Evolutionary conservation across 2,329 filamentous ascomycete species (phyloP).

Genomic region (Neoarthrinium moseri): DNA sequence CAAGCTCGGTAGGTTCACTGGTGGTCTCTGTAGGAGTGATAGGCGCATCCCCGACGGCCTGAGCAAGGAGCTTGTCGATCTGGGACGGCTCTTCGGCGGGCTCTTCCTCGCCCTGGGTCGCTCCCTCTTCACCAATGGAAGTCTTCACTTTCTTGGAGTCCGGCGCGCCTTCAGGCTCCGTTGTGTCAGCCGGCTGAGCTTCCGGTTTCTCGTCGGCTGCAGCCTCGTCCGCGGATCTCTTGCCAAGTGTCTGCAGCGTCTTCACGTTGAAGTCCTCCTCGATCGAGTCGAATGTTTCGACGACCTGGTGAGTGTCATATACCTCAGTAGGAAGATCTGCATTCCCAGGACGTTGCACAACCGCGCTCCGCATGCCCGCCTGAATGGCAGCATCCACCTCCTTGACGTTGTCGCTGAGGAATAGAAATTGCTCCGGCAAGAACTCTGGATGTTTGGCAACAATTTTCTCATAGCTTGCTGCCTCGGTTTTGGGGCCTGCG

Average conservation of each 20-base stretch:
- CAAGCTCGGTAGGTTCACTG: background rate
- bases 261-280: conserved; percentile 18
- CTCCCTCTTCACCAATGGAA: background rate
- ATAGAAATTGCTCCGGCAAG: conserved; percentile 60
- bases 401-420: conserved; percentile 76
- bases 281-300: conserved; percentile 27
- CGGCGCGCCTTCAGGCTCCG: background rate
- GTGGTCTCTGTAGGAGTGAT: background rate
- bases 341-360: conserved; percentile 70
- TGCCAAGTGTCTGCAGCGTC: conserved; percentile 13
- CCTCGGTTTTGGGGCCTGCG: conserved; percentile 71
- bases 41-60: conserved; percentile 5
- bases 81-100: background rate
- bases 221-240: conserved; percentile 9
- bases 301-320: conserved; percentile 26
- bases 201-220: background rate
- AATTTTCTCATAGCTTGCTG: conserved; percentile 67
- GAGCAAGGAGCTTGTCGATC: conserved; percentile 5
- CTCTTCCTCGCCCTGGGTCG: background rate
- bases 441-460: conserved; percentile 45
- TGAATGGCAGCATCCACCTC: conserved; percentile 63
- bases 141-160: conserved; percentile 5
- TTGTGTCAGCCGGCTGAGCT: background rate
- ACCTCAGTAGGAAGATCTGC: conserved; percentile 55
- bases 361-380: conserved; percentile 62